Evolutionary conservation across 257 asterid species (phyloP), one percentile per base, ranked within the genome.

Genomic region (Solanum dulcamara): DNA sequence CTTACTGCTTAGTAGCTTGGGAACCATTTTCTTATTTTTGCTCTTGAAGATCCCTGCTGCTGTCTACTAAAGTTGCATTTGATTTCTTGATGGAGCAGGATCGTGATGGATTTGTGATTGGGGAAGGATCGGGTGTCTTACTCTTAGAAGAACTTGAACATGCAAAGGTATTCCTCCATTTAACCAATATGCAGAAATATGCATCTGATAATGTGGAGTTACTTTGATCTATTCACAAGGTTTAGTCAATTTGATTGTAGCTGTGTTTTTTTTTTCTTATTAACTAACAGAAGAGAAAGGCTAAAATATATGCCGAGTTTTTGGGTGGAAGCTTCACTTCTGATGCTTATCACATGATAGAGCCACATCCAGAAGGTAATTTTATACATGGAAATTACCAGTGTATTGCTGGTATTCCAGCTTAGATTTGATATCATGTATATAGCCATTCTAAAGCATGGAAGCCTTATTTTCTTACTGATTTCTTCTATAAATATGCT

Each of bases 301-400:
- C 99, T 88, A 95, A 91, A 35, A 93, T 96, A 62, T 94, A 92
- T 87, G 98, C 99, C 9, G 98, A 95, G 88, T 93, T 96, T 87
- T 92, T 96, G 86, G 98, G 98, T 87, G 98, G 98, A 90, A 96
- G 99, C 92, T 94, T 95, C 92, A 93, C 98, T 53, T 91, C 90
- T 90, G 99, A 96, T 85, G 99, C 99, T 71, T 95, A 96, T 92
- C 98, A 95, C 92, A 91, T 95, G 98, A 94, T 96, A 55, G 98
- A 95, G 88, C 98, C 99, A 86, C 99, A 96, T 86, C 98, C 99
- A 40, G 90, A 94, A 89, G 99, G 99, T 96, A 91, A 62, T 22
- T 60, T 81, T 33, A 32, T 55, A 14, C 10, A 6, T 62, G 22
- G 38, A 62, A 62, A 62, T 62, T 62, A 62, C 71, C 71, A 26